phyloP scores from a whole-genome alignment of 1,139 yeast genomes.

The Geotrichum klebahnii region DNA sequence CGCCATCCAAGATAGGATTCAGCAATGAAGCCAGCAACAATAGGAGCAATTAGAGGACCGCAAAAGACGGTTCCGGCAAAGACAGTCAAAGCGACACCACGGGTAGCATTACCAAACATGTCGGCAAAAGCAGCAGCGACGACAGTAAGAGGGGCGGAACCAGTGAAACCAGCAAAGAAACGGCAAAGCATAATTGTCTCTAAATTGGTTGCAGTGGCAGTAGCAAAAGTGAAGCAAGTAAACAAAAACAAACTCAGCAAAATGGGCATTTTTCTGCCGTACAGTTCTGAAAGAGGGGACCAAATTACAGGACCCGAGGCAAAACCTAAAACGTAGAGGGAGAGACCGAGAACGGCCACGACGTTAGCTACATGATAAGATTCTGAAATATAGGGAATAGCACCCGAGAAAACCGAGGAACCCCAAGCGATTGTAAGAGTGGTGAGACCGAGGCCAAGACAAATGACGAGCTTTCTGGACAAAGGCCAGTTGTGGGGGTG shows the following conservation, averaged over 20 bases:
- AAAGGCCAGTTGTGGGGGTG: constrained; percentile 50
- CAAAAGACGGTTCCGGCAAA: constrained; percentile 65
- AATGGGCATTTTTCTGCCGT: constrained; percentile 62
- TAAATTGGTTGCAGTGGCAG: constrained; percentile 66
- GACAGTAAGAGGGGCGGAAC: constrained; percentile 77
- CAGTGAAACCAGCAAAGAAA: constrained; percentile 70
- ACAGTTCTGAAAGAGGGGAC: constrained; percentile 76
- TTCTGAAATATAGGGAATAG: constrained; percentile 33
- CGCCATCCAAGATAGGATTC: constrained; percentile 50
- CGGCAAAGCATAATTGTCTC: constrained; percentile 71
- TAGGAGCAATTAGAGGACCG: constrained; percentile 77
- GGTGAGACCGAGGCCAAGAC: constrained; percentile 38
- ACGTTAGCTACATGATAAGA: constrained; percentile 35
- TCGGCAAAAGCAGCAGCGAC: constrained; percentile 84
- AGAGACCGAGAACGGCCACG: constrained; percentile 50
- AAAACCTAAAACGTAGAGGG: constrained; percentile 73
- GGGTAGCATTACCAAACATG: constrained; percentile 53
- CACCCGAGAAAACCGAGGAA: constrained; percentile 45
- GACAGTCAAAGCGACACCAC: constrained; percentile 68
- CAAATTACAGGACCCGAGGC: constrained; percentile 78
- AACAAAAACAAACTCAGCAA: constrained; percentile 54
- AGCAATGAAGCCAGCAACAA: constrained; percentile 39
- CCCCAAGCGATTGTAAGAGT: constrained; percentile 44
- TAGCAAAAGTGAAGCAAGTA: constrained; percentile 61
- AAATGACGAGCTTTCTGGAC: constrained; percentile 35